Evolutionary conservation across 2,329 filamentous ascomycete genomes (phyloP), one percentile per base, ranked within the genome.

Genomic region (Lachnellula hyalina): DNA sequence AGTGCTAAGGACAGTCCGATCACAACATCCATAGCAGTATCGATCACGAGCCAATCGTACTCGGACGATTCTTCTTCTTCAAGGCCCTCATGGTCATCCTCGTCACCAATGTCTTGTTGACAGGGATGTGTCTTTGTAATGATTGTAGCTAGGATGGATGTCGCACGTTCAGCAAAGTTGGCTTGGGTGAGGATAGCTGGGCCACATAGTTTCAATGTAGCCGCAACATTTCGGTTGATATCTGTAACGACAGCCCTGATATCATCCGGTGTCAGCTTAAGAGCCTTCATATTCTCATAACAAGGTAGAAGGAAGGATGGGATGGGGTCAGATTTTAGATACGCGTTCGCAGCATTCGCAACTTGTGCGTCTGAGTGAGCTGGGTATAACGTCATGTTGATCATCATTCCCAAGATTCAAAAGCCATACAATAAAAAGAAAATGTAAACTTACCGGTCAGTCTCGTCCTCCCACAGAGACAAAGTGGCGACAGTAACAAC

Each of bases 31-130:
- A 97, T 82, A 36, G 90, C 92, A 9, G 91, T 96, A 75, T 99
- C 94, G 52, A 97, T 87, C 50, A 96, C 87, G 17, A 96, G 83
- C 94, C 94, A 97, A 77, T 97, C 94, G 67, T 96, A 96, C 75
- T 99, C 94, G 2, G 93, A 96, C 32, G 87, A 70, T 91, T 93
- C 52, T 76, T 77, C 84, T 9, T 67, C 65, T 53, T 88, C 83
- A 9, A 85, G 77, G n/a, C 85, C 84, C 53, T 84, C 80, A 59
- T 87, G 83, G 64, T 93, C 91, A 53, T 89, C 87, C 58, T 90
- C 86, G 57, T 89, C 87, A 46, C 87, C 89, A 21, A 95, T 83
- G 68, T 96, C 93, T 68, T 93, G 84, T 74, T 99, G 94, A 77
- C 90, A 96, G 54, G 89, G 86, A 75, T 99, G 94, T 59, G 89